phyloP scores from a whole-genome alignment of 495 filamentous ascomycete genomes.

The Talaromyces borbonicus region DNA sequence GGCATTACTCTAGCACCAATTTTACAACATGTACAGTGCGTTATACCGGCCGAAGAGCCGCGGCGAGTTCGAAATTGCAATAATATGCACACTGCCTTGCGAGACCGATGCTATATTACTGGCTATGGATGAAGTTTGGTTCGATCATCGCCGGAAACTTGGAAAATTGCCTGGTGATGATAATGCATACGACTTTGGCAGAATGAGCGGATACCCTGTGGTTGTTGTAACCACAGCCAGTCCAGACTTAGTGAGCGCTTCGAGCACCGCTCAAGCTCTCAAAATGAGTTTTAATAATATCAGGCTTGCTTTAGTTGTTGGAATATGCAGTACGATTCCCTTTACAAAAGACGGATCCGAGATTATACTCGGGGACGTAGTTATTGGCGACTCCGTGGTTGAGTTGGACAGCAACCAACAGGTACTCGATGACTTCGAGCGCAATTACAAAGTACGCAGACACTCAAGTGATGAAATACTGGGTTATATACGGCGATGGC shows the following conservation, averaged over 20 bases:
- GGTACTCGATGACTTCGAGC: constrained; percentile 11
- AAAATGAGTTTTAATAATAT: constrained; percentile 13
- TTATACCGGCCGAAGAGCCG: constrained; percentile 8
- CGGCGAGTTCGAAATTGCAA: constrained; percentile 15
- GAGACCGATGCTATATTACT: constrained; percentile 20
- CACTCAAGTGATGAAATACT: constrained; percentile 20
- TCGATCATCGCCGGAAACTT: constrained; percentile 6
- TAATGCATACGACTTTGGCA: constrained; percentile 20
- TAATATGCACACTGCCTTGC: constrained; percentile 19
- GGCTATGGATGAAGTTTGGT: constrained; percentile 18
- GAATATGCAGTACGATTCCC: constrained; percentile 21
- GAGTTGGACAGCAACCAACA: constrained; percentile 26
- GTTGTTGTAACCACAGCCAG: constrained; percentile 17
- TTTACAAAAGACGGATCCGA: constrained; percentile 11
- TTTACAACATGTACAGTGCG: neutral
- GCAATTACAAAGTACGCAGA: constrained; percentile 18
- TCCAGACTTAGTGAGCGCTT: constrained; percentile 13
- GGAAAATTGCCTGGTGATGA: constrained; percentile 13
- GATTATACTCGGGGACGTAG: constrained; percentile 32
- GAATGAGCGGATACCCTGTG: constrained; percentile 16
- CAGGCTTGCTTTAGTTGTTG: constrained; percentile 18
- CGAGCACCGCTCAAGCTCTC: constrained; percentile 12
- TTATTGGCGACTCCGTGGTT: constrained; percentile 27
- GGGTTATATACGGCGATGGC: constrained; percentile 12
- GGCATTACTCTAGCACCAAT: too few species aligned